Base-by-base conservation (phyloP, 2,329 filamentous ascomycete genomes). In the Venturia pyrina region DNA sequence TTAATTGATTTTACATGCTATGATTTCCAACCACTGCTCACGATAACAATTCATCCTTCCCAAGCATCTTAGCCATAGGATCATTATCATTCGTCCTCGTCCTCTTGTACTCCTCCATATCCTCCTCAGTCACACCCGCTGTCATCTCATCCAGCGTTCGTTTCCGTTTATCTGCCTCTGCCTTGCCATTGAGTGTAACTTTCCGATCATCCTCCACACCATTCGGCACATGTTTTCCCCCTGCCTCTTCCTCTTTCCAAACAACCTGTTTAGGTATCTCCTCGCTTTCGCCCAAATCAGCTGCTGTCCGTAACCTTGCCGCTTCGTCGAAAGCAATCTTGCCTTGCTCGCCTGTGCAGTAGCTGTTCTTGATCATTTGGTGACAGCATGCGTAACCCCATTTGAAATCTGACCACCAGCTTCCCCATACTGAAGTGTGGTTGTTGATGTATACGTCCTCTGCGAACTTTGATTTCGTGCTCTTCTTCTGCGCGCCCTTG, bases 341-440 rank as follows among this genome's bases (percentile, higher is more conserved):
- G 44, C 95, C 95, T 67, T 90, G 90, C 68, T 95, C 91, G 34
- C 95, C 95, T 0, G 93, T 98, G 76, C 95, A 99, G 73, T 98
- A 99, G 72, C 92, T 96, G 77, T 99, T 98, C 78, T 96, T 97
- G 68, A 96, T 85, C 28, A 87, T 88, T 0, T 92, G 96, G 75
- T 96, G 92, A 80, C 95, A 99, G 76, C 95, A 99, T 28, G 90
- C 85, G 76, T 96, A 99, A 1, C 95, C 95, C 95, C 95, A 99
- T 76, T 89, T 85, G 78, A 97, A 98, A 73, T 91, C 87, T 64
- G 87, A 85, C 95, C 95, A 99, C 95, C 95, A 99, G 72, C 92
- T 96, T 62, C 95, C 95, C 90, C 92, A 99, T 3, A 96, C 88
- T 0, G 89, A 88, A 3, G 86, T 91, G 78, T 99, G 95, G 73